Evolutionary conservation across 2,329 filamentous ascomycete genomes (phyloP), one percentile per base, ranked within the genome.

Genomic region (Daldinia eschscholtzii): DNA sequence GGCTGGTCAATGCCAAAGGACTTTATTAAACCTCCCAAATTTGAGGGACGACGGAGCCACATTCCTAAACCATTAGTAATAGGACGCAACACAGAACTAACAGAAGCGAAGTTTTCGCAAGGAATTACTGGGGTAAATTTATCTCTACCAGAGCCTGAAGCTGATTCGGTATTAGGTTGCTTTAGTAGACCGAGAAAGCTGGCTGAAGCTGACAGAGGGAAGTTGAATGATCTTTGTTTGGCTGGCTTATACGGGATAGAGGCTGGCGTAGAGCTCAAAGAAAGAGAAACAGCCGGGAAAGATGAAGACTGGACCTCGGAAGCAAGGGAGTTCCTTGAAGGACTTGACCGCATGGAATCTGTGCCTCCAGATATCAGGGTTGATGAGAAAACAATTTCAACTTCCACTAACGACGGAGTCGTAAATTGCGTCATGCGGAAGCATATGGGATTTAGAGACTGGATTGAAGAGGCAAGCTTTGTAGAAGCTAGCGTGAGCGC

Each of bases 391-490:
- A 26, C 50, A 33, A 59, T 71, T 0, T 57, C 65, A 6, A 30
- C 55, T 2, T 46, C 20, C 10, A 13, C 18, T 2, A 46, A 46
- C 4, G 20, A 12, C 4, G 42, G 23, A 46, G 18, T 12, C 23
- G 9, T 18, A 13, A 20, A 13, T 13, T 26, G 6, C 30, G 6
- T 33, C 23, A 18, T 6, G 20, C 52, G 9, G 15, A 53, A 9
- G 7, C 26, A 18, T 64, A 50, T 50, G 2, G 10, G 23, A 10
- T 74, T 69, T 28, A 39, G 28, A 2, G 69, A 72, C 30, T 73
- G 72, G 72, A 65, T 74, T 3, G 72, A 73, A 3, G 73, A 73
- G 37, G 57, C 66, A 0, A 70, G 68, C n/a, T 68, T 65, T 4
- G 41, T 73, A 1, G 72, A 74, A 39, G 52, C 63, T 1, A 63